Evolutionary conservation across 495 filamentous ascomycete genomes (phyloP), one percentile per base, ranked within the genome.

Genomic region (Penicillium lividum): DNA sequence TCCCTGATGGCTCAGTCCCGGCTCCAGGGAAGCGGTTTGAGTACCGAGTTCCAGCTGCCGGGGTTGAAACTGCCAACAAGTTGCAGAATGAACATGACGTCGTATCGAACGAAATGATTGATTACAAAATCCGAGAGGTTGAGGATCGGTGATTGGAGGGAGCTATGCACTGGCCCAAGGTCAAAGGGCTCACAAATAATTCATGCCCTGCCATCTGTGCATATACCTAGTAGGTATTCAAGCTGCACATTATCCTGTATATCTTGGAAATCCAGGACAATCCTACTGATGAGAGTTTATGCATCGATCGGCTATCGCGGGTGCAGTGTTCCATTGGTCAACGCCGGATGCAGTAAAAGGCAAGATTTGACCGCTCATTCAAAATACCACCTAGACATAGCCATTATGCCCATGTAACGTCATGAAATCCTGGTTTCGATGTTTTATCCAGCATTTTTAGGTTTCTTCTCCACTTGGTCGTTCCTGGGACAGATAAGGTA

Each of bases 31-130:
- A 79, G 47, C 67, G 66, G 25, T 80, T 83, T 33, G 85, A 89
- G 67, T 86, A 86, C 45, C 84, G 72, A 59, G 82, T 93, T 38
- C 91, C 91, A 3, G 84, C 88, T 9, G 83, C 83, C 0, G 90
- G 89, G 0, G 69, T 68, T 0, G 85, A 89, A 62, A 79, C 81
- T 13, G 88, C 89, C 10, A 66, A 58, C 18, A 92, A 92, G 67
- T 68, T 92, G 61, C 63, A 77, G 45, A 82, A 91, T 67, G 80
- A 86, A 57, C 77, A 80, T 45, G 72, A 69, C 8, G 76, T 83
- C 28, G 67, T 70, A 29, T 87, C 84, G 51, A 93, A 94, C 68
- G 72, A 67, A 64, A 85, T 92, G 81, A 80, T 93, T 51, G 68
- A 73, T 13, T 72, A 60, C 54, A 44, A 48, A 22, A 58, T 67